Conservation (phyloP, 257 asterid species). For the Solanum sejunctum region DNA sequence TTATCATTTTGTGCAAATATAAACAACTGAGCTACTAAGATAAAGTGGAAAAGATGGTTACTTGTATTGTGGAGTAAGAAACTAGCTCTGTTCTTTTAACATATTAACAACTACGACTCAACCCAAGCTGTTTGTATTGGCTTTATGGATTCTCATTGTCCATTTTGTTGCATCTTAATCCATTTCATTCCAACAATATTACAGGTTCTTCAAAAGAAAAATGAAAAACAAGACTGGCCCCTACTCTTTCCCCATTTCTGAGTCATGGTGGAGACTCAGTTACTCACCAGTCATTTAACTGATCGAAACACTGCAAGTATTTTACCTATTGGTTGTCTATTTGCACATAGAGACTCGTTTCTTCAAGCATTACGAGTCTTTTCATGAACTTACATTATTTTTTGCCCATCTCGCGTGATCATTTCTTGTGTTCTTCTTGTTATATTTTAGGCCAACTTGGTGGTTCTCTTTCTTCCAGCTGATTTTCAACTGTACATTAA, state of each 20-base stretch:
- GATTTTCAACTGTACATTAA: neutral
- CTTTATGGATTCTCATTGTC: neutral
- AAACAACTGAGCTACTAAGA: neutral
- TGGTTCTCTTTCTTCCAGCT: neutral
- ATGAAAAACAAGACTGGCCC: neutral
- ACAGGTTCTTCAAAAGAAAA: neutral
- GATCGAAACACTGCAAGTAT: neutral
- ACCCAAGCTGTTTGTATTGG: neutral
- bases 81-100: neutral
- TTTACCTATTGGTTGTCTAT: neutral
- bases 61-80: neutral
- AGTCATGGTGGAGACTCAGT: neutral
- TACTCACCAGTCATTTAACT: neutral
- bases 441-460: neutral
- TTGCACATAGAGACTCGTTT: neutral
- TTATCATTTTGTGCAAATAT: neutral
- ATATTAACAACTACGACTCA: neutral
- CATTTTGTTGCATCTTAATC: neutral
- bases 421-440: neutral
- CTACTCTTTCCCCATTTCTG: neutral
- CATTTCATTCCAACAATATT: neutral
- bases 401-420: neutral
- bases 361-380: neutral
- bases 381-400: neutral
- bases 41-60: neutral